Base-by-base conservation (phyloP, 78 protist genomes). In the Monocercomonoides exilis region DNA sequence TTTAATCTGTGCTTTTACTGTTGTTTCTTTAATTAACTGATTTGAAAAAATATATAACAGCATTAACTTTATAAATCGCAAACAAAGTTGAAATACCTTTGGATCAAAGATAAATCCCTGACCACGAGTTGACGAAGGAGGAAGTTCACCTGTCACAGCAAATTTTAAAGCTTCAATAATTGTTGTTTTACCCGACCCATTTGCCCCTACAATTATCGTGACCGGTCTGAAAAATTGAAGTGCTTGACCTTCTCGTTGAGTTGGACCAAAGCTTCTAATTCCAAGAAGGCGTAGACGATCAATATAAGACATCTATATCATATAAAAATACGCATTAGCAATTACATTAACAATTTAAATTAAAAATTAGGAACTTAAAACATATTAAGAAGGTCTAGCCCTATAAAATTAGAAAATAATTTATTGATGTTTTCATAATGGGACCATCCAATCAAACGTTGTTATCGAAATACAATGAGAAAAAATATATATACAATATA, bases 151-250 rank as follows among this genome's bases (percentile, higher is more conserved):
- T 43, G 99, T 96, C 0, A 90, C 77, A 21, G 95, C 95, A 81
- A 90, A 92, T 46, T 92, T 91, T 64, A 98, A 81, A 42, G 92
- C 88, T 85, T 98, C 99, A 63, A 98, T 98, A 85, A 97, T 93
- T 0, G 99, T 97, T 46, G 99, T 98, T 89, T 98, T 98, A 3
- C 99, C 99, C 1, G 95, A 85, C 21, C 99, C 99, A 80, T 98
- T 98, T 4, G 5, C 46, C 0, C 99, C 99, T 0, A 97, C 94
- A 21, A 98, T 96, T 79, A 97, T 43, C 2, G 99, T 96, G 43
- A 96, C 87, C 2, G 99, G 99, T 5, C 91, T 45, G 38, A 77
- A 45, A 54, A 96, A 97, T 80, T 87, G 88, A 35, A 97, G 70
- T 29, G 70, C 70, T 54, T 54, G 70, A 29, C 70, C 70, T 29